These are phyloP conservation scores for Gymnopilus junonius DNA, from an alignment of 768 basidiomycete genomes.

Conservation along the genomic window DNA sequence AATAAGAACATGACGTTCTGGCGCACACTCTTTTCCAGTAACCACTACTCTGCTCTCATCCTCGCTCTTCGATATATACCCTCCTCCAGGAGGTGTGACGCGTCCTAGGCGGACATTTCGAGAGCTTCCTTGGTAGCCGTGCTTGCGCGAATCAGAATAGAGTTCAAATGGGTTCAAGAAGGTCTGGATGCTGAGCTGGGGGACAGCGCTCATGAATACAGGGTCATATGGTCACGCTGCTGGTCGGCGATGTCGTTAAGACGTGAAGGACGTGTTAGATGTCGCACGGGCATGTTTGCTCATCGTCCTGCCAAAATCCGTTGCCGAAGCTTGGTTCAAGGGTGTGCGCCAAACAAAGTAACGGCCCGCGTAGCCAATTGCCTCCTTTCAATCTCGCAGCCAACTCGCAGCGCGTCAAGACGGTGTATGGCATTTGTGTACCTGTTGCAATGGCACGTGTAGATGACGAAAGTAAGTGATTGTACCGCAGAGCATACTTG, in stretches of 20 bases:
- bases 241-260: background rate
- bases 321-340: background rate
- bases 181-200: constrained; percentile 32
- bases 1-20: background rate
- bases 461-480: too few species aligned
- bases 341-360: background rate
- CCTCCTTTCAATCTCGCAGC: too few species aligned
- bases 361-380: too few species aligned
- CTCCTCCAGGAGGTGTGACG: constrained; percentile 66
- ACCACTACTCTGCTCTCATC: constrained; percentile 73
- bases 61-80: constrained; percentile 67
- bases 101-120: constrained; percentile 64
- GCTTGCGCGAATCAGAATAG: constrained; percentile 47
- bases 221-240: background rate
- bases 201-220: constrained; percentile 22
- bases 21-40: constrained; percentile 78
- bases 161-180: constrained; percentile 33
- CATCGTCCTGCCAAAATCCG: background rate
- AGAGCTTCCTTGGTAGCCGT: constrained; percentile 43
- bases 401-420: too few species aligned
- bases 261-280: background rate
- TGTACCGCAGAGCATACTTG: too few species aligned
- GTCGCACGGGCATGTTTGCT: background rate
- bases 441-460: too few species aligned
- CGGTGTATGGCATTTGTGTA: too few species aligned